Base-by-base conservation (phyloP, 306 rosid genomes). In the Vachellia pachyceras region DNA sequence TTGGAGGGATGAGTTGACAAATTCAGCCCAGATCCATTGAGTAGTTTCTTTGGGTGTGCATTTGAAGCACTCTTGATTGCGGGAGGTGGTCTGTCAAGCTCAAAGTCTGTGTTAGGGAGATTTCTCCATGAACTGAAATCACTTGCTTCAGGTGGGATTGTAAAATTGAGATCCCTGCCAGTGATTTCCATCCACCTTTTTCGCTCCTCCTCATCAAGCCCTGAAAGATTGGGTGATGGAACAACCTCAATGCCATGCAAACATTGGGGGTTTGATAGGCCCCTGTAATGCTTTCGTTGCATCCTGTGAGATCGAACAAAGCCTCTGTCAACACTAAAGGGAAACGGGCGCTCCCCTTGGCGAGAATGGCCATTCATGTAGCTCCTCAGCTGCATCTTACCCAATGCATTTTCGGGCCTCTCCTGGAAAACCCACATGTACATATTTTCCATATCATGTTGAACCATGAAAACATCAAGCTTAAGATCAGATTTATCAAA, bases 201-300 rank as follows among this genome's bases (percentile, higher is more conserved):
- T 10, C 36, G 36, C 36, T 58, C 65, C 6, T 58, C 65, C 65
- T 23, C 36, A 58, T 58, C 65, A 58, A 58, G 65, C 33, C 65
- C 65, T 3, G 65, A 22, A 58, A 58, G 65, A 58, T 58, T 58
- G 36, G 65, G 65, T 3, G 65, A 58, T 22, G 65, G 36, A 22
- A 58, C 65, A 58, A 58, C 36, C 65, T 58, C 65, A 58, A 58
- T 58, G 65, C 65, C 65, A 58, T 58, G 65, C 65, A 58, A 58
- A 58, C 65, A 58, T 23, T 58, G 65, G 65, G 65, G 65, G 65
- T 58, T 58, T 58, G 65, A 58, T 23, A 58, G 65, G 65, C 65
- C 65, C 23, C 65, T 58, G 65, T 58, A 58, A 58, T 58, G 65
- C 65, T 58, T 58, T 22, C 65, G 65, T 58, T 58, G 65, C 65